Conservation (phyloP, 1,284 basidiomycete genomes). For the Amylostereum areolatum region DNA sequence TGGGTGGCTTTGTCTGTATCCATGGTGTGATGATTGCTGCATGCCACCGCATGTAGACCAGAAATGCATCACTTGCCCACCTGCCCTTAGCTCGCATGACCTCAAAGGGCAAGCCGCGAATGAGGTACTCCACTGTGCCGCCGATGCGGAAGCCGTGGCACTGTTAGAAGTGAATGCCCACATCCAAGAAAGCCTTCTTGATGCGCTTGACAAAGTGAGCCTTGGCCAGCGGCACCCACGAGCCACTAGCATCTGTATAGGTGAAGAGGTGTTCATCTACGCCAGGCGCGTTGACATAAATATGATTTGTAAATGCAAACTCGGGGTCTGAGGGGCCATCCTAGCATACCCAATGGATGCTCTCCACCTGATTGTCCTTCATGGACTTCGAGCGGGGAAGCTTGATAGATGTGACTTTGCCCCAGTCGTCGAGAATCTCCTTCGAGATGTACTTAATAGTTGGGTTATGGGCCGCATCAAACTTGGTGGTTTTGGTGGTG, state of each 20-base stretch:
- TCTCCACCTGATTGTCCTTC: slow-evolving; percentile 17
- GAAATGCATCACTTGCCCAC: slow-evolving; percentile 30
- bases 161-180: slow-evolving; percentile 13
- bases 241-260: slow-evolving; percentile 3
- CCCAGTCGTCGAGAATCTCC: no score
- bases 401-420: no score
- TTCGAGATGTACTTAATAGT: no score
- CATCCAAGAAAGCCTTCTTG: slow-evolving; percentile 12
- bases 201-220: slow-evolving; percentile 19
- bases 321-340: slow-evolving; percentile 21
- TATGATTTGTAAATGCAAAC: slow-evolving; percentile 20
- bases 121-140: slow-evolving; percentile 30
- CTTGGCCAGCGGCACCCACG: slow-evolving; percentile 21
- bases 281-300: slow-evolving; percentile 23
- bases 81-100: slow-evolving; percentile 26
- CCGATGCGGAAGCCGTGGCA: slow-evolving; percentile 35
- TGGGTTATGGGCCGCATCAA: no score
- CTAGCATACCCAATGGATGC: slow-evolving; percentile 9
- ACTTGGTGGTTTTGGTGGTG: no score
- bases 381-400: slow-evolving; percentile 31
- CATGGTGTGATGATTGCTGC: slow-evolving; percentile 16
- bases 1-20: slow-evolving; percentile 7
- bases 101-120: slow-evolving; percentile 28
- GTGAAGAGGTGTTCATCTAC: slow-evolving; percentile 7
- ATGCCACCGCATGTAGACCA: slow-evolving; percentile 14